These are phyloP conservation scores for Theileria parva DNA, from an alignment of 169 alveolate genomes.

Conservation along the genomic window DNA sequence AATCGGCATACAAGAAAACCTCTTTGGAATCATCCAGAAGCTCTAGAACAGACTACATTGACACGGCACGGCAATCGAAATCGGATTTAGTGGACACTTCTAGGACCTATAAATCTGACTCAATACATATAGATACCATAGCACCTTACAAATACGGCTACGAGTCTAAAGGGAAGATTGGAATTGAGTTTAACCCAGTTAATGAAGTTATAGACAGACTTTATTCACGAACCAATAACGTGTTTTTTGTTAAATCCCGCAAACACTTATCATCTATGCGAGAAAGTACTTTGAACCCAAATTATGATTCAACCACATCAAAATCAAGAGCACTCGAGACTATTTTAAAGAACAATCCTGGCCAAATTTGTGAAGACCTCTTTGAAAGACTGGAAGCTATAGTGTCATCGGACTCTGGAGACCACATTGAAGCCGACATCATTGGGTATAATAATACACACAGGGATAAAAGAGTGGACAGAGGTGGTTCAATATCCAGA, in stretches of 20 bases:
- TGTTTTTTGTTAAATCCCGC: conserved; percentile 6
- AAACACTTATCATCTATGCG: background rate
- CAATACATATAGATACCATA: background rate
- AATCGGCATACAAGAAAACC: background rate
- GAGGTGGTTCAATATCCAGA: background rate
- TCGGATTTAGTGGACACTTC: background rate
- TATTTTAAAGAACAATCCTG: background rate
- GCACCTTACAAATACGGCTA: background rate
- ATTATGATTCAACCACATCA: background rate
- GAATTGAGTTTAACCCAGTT: conserved; percentile 2
- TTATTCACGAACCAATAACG: conserved; percentile 11
- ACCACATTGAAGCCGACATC: background rate
- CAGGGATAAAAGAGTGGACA: background rate
- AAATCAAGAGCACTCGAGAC: background rate
- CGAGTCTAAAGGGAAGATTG: conserved; percentile 1
- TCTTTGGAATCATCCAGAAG: background rate
- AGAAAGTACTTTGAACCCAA: background rate
- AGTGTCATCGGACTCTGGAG: background rate
- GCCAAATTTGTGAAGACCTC: background rate
- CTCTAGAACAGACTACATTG: conserved; percentile 10
- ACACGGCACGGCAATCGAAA: background rate
- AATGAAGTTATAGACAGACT: conserved; percentile 19
- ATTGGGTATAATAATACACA: background rate
- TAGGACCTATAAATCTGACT: background rate
- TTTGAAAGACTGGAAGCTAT: background rate